phyloP scores from a whole-genome alignment of 768 basidiomycete genomes.

The Mrakia frigida region DNA sequence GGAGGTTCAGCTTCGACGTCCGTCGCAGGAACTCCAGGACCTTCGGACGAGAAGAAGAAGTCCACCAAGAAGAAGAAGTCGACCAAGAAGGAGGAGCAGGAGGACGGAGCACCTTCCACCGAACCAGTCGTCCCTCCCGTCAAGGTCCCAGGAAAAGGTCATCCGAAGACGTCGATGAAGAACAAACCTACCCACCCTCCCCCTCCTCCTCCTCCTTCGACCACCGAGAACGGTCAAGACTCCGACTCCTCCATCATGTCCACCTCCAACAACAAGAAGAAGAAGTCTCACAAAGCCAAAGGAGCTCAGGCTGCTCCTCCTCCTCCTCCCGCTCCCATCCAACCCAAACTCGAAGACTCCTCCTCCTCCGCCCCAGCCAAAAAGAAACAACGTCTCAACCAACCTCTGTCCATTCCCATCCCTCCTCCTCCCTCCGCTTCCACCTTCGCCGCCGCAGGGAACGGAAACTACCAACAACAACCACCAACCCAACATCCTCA shows the following conservation, averaged over 20 bases:
- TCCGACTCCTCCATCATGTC: neutral
- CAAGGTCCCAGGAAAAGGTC: neutral
- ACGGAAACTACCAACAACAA: neutral
- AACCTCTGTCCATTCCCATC: neutral
- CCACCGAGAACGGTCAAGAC: neutral
- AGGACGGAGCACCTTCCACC: neutral
- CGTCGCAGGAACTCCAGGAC: neutral
- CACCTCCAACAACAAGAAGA: neutral
- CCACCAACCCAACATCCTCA: neutral
- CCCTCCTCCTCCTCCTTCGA: neutral
- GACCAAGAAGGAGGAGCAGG: constrained; percentile 5
- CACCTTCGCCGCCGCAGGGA: neutral
- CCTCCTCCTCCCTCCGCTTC: neutral
- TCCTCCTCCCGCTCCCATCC: neutral
- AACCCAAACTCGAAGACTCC: neutral
- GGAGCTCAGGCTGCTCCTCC: neutral
- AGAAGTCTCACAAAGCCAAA: neutral
- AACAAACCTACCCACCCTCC: neutral
- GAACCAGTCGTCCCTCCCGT: too few relatives aligned
- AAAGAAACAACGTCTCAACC: constrained; percentile 1
- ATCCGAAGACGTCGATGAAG: constrained; percentile 14
- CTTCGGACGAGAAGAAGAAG: constrained; percentile 23
- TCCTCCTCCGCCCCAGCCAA: neutral
- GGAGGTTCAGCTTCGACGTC: neutral
- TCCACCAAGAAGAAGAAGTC: constrained; percentile 21